phyloP scores from a whole-genome alignment of 176 grass and related monocot genomes.

The Aegilops tauschii region DNA sequence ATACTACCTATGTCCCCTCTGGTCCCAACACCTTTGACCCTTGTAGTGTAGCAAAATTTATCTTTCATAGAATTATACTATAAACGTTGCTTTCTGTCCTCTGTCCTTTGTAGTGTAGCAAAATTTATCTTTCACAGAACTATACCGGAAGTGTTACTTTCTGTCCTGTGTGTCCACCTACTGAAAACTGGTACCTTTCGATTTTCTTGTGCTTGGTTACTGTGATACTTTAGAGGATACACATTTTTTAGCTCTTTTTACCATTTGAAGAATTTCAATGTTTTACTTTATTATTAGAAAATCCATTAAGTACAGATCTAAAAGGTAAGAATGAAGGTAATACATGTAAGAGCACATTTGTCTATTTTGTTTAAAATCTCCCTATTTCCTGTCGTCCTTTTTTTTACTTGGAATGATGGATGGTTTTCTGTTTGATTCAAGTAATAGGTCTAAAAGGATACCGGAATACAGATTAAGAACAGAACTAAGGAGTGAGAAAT shows the following conservation, averaged over 20 bases:
- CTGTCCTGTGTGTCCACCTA: background rate
- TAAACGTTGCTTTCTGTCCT: too few relatives aligned
- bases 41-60: too few relatives aligned
- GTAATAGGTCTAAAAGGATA: background rate
- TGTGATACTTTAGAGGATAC: background rate
- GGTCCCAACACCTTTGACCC: background rate
- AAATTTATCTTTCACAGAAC: slow-evolving; percentile 7
- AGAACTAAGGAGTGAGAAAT: background rate
- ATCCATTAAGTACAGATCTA: background rate
- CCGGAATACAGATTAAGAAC: background rate
- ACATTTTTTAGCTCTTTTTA: background rate
- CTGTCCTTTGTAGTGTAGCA: background rate
- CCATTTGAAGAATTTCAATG: background rate
- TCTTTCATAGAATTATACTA: too few relatives aligned
- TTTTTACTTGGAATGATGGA: background rate
- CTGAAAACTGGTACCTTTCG: background rate
- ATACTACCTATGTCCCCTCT: background rate
- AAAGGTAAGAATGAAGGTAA: background rate
- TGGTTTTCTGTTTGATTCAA: background rate
- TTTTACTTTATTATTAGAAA: slow-evolving; percentile 12
- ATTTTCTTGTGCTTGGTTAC: background rate
- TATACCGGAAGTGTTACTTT: background rate
- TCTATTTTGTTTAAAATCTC: background rate
- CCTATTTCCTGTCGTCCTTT: background rate
- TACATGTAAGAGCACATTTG: background rate